Evolutionary conservation across 768 basidiomycete species (phyloP).

Genomic region (Stropharia rugosoannulata): DNA sequence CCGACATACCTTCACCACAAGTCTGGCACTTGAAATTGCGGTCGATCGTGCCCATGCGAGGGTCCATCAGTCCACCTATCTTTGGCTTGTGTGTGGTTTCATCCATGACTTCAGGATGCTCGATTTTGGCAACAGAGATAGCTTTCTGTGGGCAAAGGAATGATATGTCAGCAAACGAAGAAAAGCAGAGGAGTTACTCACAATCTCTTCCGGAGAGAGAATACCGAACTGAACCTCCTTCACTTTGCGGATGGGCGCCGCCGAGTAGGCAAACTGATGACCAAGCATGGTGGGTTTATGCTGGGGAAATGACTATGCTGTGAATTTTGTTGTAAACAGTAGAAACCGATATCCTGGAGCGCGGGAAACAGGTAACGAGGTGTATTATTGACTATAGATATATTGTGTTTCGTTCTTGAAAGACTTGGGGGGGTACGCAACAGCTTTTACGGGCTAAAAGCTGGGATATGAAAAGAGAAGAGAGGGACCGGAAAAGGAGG

Average conservation of each 20-base stretch:
- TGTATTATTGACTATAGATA: slow-evolving; percentile 27
- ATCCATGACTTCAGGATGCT: slow-evolving; percentile 98
- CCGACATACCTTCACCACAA: slow-evolving; percentile 99
- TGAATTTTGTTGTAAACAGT: slow-evolving; percentile 6
- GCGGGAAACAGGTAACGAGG: slow-evolving; percentile 26
- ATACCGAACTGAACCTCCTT: slow-evolving; percentile 99
- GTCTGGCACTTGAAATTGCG: slow-evolving; percentile 99
- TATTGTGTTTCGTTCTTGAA: slow-evolving; percentile 19
- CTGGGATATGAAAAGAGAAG: slow-evolving; percentile 23
- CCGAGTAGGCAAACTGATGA: slow-evolving; percentile 89
- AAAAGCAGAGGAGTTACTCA: slow-evolving; percentile 38
- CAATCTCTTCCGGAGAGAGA: slow-evolving; percentile 98
- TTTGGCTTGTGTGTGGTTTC: slow-evolving; percentile 90
- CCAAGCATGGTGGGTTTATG: slow-evolving; percentile 62
- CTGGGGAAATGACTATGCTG: slow-evolving; percentile 12
- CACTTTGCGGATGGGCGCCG: slow-evolving; percentile 93
- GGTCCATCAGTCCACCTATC: slow-evolving; percentile 94
- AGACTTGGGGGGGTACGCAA: slow-evolving; percentile 26
- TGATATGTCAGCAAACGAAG: slow-evolving; percentile 13
- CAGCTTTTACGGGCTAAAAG: slow-evolving; percentile 31
- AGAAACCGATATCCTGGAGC: slow-evolving; percentile 16
- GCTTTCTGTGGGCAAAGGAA: slow-evolving; percentile 73
- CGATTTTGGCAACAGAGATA: slow-evolving; percentile 96
- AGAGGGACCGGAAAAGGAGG: slow-evolving; percentile 18
- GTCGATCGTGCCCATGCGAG: slow-evolving; percentile 97